Conservation (phyloP, 106 monocot species). For the Apostasia ramifera region DNA sequence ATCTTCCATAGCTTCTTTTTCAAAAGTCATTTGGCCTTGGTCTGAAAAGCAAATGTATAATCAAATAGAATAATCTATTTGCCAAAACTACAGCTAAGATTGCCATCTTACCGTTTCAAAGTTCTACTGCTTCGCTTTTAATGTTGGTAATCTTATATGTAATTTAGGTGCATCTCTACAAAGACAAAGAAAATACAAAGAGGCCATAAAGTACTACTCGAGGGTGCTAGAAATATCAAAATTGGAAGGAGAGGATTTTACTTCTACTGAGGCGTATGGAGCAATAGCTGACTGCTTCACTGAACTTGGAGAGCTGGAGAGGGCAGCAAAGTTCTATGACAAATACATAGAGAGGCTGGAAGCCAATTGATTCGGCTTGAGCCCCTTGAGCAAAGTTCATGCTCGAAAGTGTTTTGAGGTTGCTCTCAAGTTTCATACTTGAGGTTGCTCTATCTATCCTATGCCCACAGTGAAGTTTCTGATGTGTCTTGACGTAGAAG, state of each 20-base stretch:
- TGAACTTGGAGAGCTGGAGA: slow-evolving; percentile 73
- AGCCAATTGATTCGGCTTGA: slow-evolving; percentile 23
- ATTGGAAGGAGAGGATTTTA: slow-evolving; percentile 43
- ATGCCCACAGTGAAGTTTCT: too few species aligned
- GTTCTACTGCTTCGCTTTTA: background rate
- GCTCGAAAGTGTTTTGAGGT: too few species aligned
- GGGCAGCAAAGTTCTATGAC: slow-evolving; percentile 78
- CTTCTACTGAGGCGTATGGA: slow-evolving; percentile 68
- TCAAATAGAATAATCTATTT: too few species aligned
- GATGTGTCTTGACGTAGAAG: too few species aligned
- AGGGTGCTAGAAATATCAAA: slow-evolving; percentile 59
- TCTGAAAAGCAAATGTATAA: too few species aligned
- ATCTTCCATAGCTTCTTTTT: too few species aligned
- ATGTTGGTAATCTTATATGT: background rate
- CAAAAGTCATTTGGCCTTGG: too few species aligned
- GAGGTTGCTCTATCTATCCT: too few species aligned
- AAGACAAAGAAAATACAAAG: slow-evolving; percentile 68
- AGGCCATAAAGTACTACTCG: slow-evolving; percentile 75
- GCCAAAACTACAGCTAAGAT: too few species aligned
- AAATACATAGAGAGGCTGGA: slow-evolving; percentile 66
- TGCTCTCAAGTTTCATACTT: too few species aligned
- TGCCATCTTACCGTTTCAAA: too few species aligned
- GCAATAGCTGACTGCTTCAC: slow-evolving; percentile 86
- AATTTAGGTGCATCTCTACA: slow-evolving; percentile 67
- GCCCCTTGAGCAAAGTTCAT: background rate